Base-by-base conservation (phyloP, 139 green algal genomes). In the Pseudopediastrum boryanum region DNA sequence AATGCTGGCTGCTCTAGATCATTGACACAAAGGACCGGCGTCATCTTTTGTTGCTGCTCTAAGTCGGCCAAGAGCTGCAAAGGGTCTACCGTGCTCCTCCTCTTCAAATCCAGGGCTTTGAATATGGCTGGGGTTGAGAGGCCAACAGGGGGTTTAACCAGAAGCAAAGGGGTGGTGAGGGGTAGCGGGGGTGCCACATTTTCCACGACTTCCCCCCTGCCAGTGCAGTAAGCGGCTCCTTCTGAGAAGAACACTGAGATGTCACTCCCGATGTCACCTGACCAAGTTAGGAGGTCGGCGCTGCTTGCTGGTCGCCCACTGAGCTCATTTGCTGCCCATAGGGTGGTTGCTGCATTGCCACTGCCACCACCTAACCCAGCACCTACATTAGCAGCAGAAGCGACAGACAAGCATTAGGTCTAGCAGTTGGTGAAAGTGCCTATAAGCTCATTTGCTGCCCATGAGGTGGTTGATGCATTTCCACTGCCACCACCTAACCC, bases 401-500 rank as follows among this genome's bases (percentile, higher is more conserved):
- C 16, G 66, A 61, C 16, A 27, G 12, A 75, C 42, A 9, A 59
- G 8, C 21, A 75, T 58, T 21, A 19, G 66, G 13, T 19, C 13
- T 16, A 48, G 63, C 35, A 38, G 66, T 7, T 19, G 12, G 19
- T 33, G 21, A 43, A 35, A 12, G 29, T 12, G 21, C 58, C 33
- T 67, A 29, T 83, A 58, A 99, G 82, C 85, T 97, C 82, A 84
- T 99, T 99, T 31, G 94, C 96, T 0, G 97, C 97, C 89, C 88
- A 99, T 31, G 99, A 85, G 25, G 96, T 90, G 31, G 97, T 99
- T 31, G 97, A 94, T 12, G 95, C 96, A 83, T 99, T 99, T 69
- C 88, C 96, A 65, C 88, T 96, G 81, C 96, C 97, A 21, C 97
- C 97, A 6, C 97, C 97, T 23, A 99, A 84, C 2, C 96, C 97